Evolutionary conservation across 2,329 filamentous ascomycete genomes (phyloP), one percentile per base, ranked within the genome.

Genomic region (Tolypocladium paradoxum): DNA sequence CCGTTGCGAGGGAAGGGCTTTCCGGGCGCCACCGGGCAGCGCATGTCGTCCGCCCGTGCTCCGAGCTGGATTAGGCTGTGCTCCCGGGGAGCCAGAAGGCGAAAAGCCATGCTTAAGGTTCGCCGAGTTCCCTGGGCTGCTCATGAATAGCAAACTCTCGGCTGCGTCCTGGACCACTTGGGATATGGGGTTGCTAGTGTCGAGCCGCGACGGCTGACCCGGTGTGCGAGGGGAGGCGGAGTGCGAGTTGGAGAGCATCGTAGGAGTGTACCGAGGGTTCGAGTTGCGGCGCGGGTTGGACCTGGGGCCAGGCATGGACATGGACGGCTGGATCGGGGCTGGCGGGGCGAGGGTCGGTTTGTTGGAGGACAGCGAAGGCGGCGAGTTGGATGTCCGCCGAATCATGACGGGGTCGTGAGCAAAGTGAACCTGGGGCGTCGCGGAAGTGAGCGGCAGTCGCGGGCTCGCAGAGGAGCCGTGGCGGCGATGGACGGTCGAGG

Each of bases 131-230:
- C 84, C 84, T 0, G 87, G 87, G 57, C 85, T 88, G 62, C 87
- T 90, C 82, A 93, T 87, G 63, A 91, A 90, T 29, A 92, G 73
- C 27, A 93, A 70, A 0, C 87, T 86, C 64, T 91, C 88, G 48
- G 92, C 83, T 6, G 88, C 88, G 61, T 92, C 88, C 62, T 90
- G 87, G 64, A 93, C 88, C 50, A 87, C 80, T 56, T 64, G 62
- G n/a, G 62, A 55, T 56, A 63, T 57, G 65, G 71, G 29, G 60
- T 65, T 12, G 64, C 60, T 57, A 24, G 57, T 56, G 20, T 61
- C 59, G 36, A 65, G 48, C 2, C 52, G 65, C 6, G 69, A 68
- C 24, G 64, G 62, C 36, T 73, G 69, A 20, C 70, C 66, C 1
- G 74, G 71, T 24, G 70, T 73, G 3, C 70, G 69, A 55, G 73